Evolutionary conservation across 176 grass and related monocot species (phyloP), one percentile per base, ranked within the genome.

Genomic region (Zea mays): DNA sequence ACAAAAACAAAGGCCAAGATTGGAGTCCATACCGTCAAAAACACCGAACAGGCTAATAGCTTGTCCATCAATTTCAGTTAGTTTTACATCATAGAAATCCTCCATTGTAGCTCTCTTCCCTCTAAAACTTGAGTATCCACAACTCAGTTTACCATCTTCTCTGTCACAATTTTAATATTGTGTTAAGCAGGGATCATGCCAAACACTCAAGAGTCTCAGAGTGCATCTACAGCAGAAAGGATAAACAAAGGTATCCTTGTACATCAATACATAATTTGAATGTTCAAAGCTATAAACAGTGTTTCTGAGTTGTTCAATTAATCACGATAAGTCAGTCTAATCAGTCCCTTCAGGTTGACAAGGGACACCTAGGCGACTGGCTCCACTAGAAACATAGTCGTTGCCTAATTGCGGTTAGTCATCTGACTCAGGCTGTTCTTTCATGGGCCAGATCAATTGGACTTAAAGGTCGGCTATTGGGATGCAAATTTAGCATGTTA

Each of bases 91-190:
- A 83, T 85, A 98, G 67, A 88, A 98, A 85, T 98, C 92, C 63
- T 98, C 92, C 96, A 95, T 98, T 49, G 82, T 94, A 69, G 89
- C 74, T 77, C 92, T 87, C 68, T 80, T 88, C 83, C 92, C 96
- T 85, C 80, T 88, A 86, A 94, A 99, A 79, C 96, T 99, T 21
- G 90, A 87, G 82, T 92, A 94, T 57, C 96, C 96, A 61, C 84
- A 98, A 78, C 86, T 94, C 66, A 98, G 83, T 82, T 77, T 92
- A 57, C 87, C 87, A 80, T 90, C 89, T 86, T 88, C 92, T 68
- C 96, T 98, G 89, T 84, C 75, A 90, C 79, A 79, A 79, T 50
- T 56, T 75, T 75, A 65, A 79, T 64, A 79, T 44, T 50, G 56
- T 71, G 82, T 88, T 84, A 85, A 82, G 34, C 48, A 51, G 79